Conservation (phyloP, 345 rosid species). For the Heritiera littoralis region DNA sequence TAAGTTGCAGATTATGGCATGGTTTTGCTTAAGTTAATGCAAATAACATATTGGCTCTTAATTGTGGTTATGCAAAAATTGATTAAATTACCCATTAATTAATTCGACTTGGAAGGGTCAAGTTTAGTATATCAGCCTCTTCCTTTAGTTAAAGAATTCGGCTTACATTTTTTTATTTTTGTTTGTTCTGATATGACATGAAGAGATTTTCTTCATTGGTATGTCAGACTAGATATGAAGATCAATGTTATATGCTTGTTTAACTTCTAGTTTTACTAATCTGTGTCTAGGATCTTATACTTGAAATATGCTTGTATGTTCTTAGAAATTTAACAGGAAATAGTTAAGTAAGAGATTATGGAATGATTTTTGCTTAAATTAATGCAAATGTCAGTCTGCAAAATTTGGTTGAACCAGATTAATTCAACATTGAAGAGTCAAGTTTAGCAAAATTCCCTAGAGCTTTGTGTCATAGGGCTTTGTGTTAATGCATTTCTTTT, state of each 20-base stretch:
- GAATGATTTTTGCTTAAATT: background rate
- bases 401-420: background rate
- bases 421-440: background rate
- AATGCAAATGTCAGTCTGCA: background rate
- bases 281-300: background rate
- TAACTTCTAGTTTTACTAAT: background rate
- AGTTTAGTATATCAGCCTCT: background rate
- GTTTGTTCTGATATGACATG: background rate
- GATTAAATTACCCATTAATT: background rate
- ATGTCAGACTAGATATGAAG: background rate
- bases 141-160: too few species aligned
- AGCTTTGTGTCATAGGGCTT: slow-evolving; percentile 35
- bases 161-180: background rate
- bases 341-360: background rate
- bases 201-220: background rate
- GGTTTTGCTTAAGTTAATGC: background rate
- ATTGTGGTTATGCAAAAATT: background rate
- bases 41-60: background rate
- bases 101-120: background rate
- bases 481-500: background rate
- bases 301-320: background rate
- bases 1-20: background rate
- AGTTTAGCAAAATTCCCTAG: slow-evolving; percentile 16
- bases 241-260: background rate
- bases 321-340: background rate